phyloP scores from a whole-genome alignment of 495 filamentous ascomycete species.

The Ramalina peruviana region DNA sequence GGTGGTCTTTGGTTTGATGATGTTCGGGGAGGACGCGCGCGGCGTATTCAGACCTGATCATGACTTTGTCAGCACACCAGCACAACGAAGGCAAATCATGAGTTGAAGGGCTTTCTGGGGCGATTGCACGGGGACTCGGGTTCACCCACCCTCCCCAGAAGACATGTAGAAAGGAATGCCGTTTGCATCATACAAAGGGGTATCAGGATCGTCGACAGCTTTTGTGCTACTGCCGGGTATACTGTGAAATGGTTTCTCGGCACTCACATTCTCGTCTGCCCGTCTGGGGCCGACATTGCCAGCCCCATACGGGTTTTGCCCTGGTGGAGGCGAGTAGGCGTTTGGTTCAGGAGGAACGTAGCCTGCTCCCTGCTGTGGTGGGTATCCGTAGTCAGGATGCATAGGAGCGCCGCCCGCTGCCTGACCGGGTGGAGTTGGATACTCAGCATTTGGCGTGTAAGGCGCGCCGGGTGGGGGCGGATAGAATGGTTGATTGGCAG shows the following conservation, averaged over 20 bases:
- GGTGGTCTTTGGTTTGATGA: not conserved
- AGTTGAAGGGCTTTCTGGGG: conserved; percentile 1
- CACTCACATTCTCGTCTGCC: conserved; percentile 45
- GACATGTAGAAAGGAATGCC: conserved; percentile 24
- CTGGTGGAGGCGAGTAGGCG: conserved; percentile 28
- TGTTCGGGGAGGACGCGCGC: conserved; percentile 8
- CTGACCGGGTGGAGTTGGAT: conserved; percentile 32
- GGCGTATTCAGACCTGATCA: conserved; percentile 16
- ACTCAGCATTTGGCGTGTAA: conserved; percentile 26
- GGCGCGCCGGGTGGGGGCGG: conserved; percentile 31
- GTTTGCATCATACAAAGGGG: conserved; percentile 17
- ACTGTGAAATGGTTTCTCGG: conserved; percentile 16
- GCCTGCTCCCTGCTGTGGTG: conserved; percentile 17
- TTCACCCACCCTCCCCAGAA: conserved; percentile 25
- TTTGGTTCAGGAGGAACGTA: conserved; percentile 27
- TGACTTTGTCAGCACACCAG: conserved; percentile 1
- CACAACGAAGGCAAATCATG: conserved; percentile 18
- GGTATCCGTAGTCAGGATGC: conserved; percentile 17
- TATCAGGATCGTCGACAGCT: conserved; percentile 4
- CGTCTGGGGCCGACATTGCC: conserved; percentile 24
- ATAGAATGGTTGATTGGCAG: conserved; percentile 23
- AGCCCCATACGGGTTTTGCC: conserved; percentile 27
- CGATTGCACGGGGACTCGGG: conserved; percentile 1
- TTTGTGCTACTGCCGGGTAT: conserved; percentile 3
- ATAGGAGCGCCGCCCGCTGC: conserved; percentile 24